Base-by-base conservation (phyloP, 176 grass and related monocot genomes). In the Canna indica region DNA sequence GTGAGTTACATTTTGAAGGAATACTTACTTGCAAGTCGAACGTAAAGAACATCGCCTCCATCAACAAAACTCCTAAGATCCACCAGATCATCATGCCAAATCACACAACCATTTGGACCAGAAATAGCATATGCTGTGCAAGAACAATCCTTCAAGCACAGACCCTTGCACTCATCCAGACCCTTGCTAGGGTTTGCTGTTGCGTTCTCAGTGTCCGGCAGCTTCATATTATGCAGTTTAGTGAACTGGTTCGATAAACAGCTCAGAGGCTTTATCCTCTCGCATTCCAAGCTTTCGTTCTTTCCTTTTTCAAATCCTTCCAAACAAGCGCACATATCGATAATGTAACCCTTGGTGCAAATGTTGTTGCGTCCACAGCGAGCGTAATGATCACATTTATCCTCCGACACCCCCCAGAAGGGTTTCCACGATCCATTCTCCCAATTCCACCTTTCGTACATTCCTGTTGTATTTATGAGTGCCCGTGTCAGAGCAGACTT, bases 31-130 rank as follows among this genome's bases (percentile, higher is more conserved):
- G 84, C 73, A 30, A 87, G 69, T 13, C 84, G 81, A 77, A 87
- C 76, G 59, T 75, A 84, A 32, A 91, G 77, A 16, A 77, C 85
- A 79, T 91, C 84, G 1, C 88, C 84, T n/a, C 81, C 76, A 33
- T 77, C 73, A 17, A 67, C 64, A 76, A 85, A 82, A 0, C 77
- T 77, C 65, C 81, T 76, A 9, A 91, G 81, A 61, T 91, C 88
- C 31, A 73, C 67, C 69, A 87, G 73, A 16, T 56, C 84, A 6
- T 79, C 29, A 14, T 28, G 74, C 88, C 88, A 91, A 74, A 76
- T 82, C 50, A 91, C 54, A 27, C 84, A 91, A 0, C 84, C 88
- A 0, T 7, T 44, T 10, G 74, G 72, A 1, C 69, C 67, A 61
- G 70, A 73, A 50, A 76, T 65, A 1, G 82, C 85, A 61, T 87